phyloP scores from a whole-genome alignment of 805 yeast species.

The Candida saitoana region DNA sequence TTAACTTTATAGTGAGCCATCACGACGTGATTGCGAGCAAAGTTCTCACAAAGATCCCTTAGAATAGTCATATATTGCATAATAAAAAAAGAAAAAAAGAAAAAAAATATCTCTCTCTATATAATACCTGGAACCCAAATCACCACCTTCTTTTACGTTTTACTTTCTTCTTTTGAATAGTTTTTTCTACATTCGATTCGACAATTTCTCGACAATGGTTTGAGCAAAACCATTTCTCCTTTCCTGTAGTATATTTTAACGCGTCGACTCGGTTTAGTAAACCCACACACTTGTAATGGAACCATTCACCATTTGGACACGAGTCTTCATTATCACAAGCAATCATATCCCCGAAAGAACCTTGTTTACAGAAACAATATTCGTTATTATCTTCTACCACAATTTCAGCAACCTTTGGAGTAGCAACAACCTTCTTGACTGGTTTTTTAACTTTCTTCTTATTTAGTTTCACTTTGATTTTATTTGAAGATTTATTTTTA shows the following conservation, averaged over 20 bases:
- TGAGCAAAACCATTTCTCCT: constrained; percentile 39
- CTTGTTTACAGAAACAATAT: constrained; percentile 92
- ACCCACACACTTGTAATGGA: constrained; percentile 44
- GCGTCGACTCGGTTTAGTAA: constrained; percentile 36
- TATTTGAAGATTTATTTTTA: constrained; percentile 1
- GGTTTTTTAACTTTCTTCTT: constrained; percentile 1
- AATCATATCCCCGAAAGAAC: constrained; percentile 93
- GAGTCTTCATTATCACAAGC: constrained; percentile 73
- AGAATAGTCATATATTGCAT: constrained; percentile 1
- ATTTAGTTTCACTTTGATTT: constrained; percentile 5
- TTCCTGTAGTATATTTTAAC: constrained; percentile 28
- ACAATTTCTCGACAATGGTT: constrained; percentile 23
- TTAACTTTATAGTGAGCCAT: constrained; percentile 62
- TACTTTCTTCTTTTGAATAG: constrained; percentile 10
- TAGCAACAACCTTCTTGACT: background rate
- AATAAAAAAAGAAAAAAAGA: too few relatives aligned
- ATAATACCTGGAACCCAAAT: constrained; percentile 8
- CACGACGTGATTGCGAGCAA: too few relatives aligned
- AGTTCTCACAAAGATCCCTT: too few relatives aligned
- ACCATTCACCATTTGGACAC: constrained; percentile 46
- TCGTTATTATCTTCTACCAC: constrained; percentile 21
- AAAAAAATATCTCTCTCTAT: background rate
- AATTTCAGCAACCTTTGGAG: background rate
- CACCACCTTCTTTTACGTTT: constrained; percentile 15
- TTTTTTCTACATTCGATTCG: constrained; percentile 8